Evolutionary conservation across 2,329 filamentous ascomycete species (phyloP).

Genomic region (Cladosporium cucumerinum): DNA sequence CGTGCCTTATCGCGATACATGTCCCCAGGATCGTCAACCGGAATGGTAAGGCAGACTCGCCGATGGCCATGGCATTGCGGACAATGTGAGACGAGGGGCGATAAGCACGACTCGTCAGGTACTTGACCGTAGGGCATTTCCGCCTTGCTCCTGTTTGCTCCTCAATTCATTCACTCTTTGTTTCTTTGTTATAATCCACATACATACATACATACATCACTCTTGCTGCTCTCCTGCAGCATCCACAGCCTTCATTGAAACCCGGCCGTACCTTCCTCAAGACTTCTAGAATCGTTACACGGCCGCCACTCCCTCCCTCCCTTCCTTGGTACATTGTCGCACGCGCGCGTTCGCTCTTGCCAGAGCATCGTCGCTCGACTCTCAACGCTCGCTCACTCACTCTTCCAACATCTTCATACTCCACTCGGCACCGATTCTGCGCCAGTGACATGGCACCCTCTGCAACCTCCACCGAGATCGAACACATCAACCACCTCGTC

Average conservation of each 20-base stretch:
- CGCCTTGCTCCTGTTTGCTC: not conserved
- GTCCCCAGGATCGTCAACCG: slow-evolving; percentile 4
- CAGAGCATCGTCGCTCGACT: not conserved
- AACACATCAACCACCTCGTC: slow-evolving; percentile 29
- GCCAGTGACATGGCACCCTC: slow-evolving; percentile 29
- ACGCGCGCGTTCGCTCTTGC: not conserved
- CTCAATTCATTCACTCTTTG: not conserved
- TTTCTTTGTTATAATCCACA: not conserved
- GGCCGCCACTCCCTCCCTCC: not conserved
- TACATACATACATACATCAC: not conserved
- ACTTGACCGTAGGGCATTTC: not conserved
- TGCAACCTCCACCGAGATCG: slow-evolving; percentile 25
- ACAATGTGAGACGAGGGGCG: not conserved
- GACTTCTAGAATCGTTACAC: slow-evolving; percentile 5
- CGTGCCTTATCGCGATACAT: slow-evolving; percentile 1
- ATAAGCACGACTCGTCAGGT: not conserved
- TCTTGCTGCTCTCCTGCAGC: not conserved
- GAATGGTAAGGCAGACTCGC: slow-evolving; percentile 2
- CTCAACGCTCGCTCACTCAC: not conserved
- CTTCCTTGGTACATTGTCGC: not conserved
- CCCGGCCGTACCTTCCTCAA: not conserved
- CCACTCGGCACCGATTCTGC: not conserved
- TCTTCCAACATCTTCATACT: not conserved
- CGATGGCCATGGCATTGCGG: not conserved
- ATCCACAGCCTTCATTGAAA: not conserved